Evolutionary conservation across 2,329 filamentous ascomycete species (phyloP).

Genomic region (Aspergillus caelatus): DNA sequence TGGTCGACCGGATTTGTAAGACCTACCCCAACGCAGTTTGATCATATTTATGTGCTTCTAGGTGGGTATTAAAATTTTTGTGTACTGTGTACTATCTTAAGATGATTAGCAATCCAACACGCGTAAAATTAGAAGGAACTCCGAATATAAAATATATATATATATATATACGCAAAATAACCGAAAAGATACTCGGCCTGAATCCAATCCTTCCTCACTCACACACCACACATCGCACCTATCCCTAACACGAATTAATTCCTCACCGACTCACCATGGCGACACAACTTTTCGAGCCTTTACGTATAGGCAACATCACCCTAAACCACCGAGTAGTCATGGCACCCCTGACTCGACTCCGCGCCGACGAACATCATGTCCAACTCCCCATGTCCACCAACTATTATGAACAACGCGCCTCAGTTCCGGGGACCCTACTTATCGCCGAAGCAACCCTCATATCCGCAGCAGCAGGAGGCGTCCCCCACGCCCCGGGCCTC

Average conservation of each 20-base stretch:
- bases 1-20: background rate
- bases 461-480: slow-evolving; percentile 49
- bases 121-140: background rate
- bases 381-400: slow-evolving; percentile 34
- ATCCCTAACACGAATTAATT: too few relatives aligned
- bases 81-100: background rate
- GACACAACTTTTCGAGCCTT: background rate
- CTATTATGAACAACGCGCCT: slow-evolving; percentile 57
- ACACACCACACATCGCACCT: too few relatives aligned
- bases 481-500: slow-evolving; percentile 57
- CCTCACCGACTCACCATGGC: too few relatives aligned
- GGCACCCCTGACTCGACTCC: slow-evolving; percentile 59
- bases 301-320: background rate
- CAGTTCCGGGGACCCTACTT: slow-evolving; percentile 56
- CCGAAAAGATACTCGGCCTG: background rate
- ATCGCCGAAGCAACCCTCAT: slow-evolving; percentile 61
- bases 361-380: slow-evolving; percentile 51
- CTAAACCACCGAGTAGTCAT: slow-evolving; percentile 50
- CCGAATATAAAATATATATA: background rate
- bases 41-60: background rate
- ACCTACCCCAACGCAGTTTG: background rate
- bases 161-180: too few relatives aligned
- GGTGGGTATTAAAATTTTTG: background rate
- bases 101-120: background rate
- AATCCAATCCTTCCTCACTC: background rate